These are phyloP conservation scores for Citrus maxima DNA, from an alignment of 345 rosid species.

Conservation along the genomic window DNA sequence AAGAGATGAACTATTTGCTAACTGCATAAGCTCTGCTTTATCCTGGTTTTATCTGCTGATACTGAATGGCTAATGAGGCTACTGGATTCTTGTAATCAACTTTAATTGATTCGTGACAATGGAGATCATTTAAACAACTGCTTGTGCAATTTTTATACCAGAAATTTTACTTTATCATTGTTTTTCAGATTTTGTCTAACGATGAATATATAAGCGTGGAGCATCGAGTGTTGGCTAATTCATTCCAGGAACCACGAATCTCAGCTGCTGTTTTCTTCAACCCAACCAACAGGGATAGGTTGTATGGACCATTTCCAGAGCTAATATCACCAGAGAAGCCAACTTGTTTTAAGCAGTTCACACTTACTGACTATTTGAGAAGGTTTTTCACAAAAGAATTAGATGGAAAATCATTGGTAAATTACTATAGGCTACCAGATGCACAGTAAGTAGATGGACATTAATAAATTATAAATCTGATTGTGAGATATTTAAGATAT, in stretches of 20 bases:
- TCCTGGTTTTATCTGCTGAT: too few relatives aligned
- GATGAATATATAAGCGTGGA: constrained; percentile 40
- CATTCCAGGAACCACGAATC: constrained; percentile 28
- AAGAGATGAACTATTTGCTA: too few relatives aligned
- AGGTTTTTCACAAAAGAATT: constrained; percentile 43
- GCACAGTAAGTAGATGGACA: background rate
- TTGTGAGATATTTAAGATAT: too few relatives aligned
- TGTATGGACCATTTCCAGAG: constrained; percentile 40
- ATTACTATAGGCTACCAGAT: constrained; percentile 30
- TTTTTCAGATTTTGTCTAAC: background rate
- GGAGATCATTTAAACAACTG: too few relatives aligned
- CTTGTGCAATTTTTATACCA: background rate
- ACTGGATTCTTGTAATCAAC: too few relatives aligned
- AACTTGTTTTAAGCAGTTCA: constrained; percentile 29
- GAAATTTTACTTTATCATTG: background rate
- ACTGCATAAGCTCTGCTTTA: too few relatives aligned
- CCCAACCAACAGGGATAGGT: constrained; percentile 22
- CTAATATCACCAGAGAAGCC: constrained; percentile 34
- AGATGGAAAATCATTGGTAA: constrained; percentile 36
- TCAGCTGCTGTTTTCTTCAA: constrained; percentile 41
- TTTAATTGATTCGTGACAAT: too few relatives aligned
- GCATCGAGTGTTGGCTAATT: constrained; percentile 50
- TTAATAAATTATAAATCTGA: background rate
- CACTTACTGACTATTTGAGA: constrained; percentile 25
- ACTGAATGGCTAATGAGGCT: too few relatives aligned